Evolutionary conservation across 2,329 filamentous ascomycete genomes (phyloP), one percentile per base, ranked within the genome.

Genomic region (Mollisiaceae sp.): DNA sequence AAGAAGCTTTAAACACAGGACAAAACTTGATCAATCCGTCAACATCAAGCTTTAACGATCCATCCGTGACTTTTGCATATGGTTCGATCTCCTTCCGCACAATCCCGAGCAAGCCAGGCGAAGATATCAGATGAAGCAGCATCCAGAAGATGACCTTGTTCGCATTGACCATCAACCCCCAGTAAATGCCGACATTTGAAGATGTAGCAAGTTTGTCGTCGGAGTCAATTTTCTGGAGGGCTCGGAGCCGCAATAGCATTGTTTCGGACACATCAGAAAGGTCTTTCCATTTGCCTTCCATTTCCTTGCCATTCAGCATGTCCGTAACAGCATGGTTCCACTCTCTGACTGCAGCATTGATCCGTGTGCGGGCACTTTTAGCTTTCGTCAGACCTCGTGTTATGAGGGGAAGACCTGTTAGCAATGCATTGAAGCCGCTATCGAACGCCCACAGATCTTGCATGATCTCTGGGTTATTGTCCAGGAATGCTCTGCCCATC

Each of bases 361-460:
- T 71, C 22, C 78, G 76, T 45, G 78, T 74, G 20, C 81, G 77
- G 15, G 80, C 79, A 36, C 79, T 76, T 68, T 82, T 79, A 4
- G 83, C 82, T 18, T 78, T 73, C 3, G 79, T 79, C 14, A 85
- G 73, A 0, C 79, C 78, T 0, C 85, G 85, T 20, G 83, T 72
- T 78, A 84, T 83, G 22, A 82, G 79, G 5, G 86, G 84, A 8
- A 85, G 72, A 0, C 86, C 86, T 6, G 82, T 77, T 3, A 83
- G 78, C 24, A 89, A 76, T 8, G 80, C 77, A 57, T 82, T 80
- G 69, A 86, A 85, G 18, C 80, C 80, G 36, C 76, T 74, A 67
- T 88, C 85, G 59, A 88, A 75, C 8, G 75, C 78, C 74, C 82
- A 85, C 4, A 89, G 70, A 69, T 88, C 84, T 3, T 80, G 76